Evolutionary conservation across 805 yeast genomes (phyloP).

Genomic region (Hanseniaspora jakobsenii): DNA sequence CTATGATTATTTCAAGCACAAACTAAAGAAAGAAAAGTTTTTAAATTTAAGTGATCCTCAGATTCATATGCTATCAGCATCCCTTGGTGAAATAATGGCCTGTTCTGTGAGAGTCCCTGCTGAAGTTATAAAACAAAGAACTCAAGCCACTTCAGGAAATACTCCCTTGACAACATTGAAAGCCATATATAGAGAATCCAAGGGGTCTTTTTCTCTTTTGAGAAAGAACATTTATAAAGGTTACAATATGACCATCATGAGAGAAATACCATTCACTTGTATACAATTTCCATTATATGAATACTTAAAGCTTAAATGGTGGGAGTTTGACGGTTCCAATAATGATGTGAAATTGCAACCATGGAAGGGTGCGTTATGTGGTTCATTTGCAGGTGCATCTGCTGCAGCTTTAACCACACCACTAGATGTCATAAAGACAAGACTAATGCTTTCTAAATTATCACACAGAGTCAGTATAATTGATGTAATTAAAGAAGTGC

Average conservation of each 20-base stretch:
- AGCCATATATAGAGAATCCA: constrained; percentile 45
- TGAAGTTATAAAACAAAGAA: constrained; percentile 88
- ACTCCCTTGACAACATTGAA: constrained; percentile 58
- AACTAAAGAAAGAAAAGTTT: constrained; percentile 26
- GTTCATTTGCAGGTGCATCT: constrained; percentile 68
- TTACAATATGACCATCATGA: constrained; percentile 79
- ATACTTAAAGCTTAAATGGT: constrained; percentile 51
- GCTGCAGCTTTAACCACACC: constrained; percentile 79
- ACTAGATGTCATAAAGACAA: constrained; percentile 63
- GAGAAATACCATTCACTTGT: constrained; percentile 94
- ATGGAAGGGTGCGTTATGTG: constrained; percentile 71
- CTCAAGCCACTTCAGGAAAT: constrained; percentile 51
- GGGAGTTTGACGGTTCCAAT: constrained; percentile 27
- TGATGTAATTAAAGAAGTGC: constrained; percentile 39
- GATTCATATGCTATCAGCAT: constrained; percentile 79
- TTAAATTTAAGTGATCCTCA: constrained; percentile 23
- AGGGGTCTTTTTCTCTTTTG: constrained; percentile 56
- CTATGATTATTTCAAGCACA: constrained; percentile 60
- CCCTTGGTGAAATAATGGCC: constrained; percentile 84
- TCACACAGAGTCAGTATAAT: constrained; percentile 31
- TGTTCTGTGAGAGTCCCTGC: constrained; percentile 93
- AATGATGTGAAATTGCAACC: constrained; percentile 40
- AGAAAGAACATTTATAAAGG: constrained; percentile 79
- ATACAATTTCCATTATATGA: constrained; percentile 94
- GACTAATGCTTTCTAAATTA: constrained; percentile 64